A percentile compares a stretch with the other conserved stretches of the same genome.
These are phyloP conservation scores for Aspergillus persii DNA, from an alignment of 2,329 filamentous ascomycete species.

Conservation along the genomic window DNA sequence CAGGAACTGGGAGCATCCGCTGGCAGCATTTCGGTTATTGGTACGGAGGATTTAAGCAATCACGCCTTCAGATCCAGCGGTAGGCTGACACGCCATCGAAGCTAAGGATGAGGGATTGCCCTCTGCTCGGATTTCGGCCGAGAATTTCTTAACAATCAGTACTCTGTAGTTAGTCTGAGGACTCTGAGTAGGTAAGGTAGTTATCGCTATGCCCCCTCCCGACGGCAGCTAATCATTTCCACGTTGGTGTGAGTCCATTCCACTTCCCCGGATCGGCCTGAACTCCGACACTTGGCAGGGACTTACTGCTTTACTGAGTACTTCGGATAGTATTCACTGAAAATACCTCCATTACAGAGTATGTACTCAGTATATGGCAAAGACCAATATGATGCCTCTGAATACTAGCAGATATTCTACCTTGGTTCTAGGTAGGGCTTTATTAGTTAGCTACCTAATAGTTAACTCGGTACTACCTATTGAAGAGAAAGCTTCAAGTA, in stretches of 20 bases:
- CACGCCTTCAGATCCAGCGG: not conserved
- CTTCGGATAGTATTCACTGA: no score
- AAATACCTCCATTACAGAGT: no score
- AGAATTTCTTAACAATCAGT: not conserved
- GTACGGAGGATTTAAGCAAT: not conserved
- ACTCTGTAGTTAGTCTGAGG: no score
- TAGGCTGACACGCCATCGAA: conserved; percentile 12
- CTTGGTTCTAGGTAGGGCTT: no score
- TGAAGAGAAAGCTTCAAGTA: no score
- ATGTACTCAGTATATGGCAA: no score
- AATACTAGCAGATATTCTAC: no score
- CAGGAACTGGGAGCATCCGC: not conserved
- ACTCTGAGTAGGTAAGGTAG: no score
- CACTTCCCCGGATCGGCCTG: not conserved
- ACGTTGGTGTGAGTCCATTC: not conserved
- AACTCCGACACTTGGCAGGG: not conserved
- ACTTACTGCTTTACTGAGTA: not conserved
- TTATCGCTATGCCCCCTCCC: not conserved
- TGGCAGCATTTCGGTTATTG: not conserved
- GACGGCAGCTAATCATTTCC: not conserved
- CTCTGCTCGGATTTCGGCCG: conserved; percentile 17
- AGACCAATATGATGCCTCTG: no score
- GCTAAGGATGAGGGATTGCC: conserved; percentile 11
- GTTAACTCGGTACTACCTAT: no score
- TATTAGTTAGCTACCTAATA: no score